A percentile compares a stretch with the other conserved stretches of the same genome.
Evolutionary conservation across 73 alveolate genomes (phyloP).

Genomic region (Paramecium biaurelia): DNA sequence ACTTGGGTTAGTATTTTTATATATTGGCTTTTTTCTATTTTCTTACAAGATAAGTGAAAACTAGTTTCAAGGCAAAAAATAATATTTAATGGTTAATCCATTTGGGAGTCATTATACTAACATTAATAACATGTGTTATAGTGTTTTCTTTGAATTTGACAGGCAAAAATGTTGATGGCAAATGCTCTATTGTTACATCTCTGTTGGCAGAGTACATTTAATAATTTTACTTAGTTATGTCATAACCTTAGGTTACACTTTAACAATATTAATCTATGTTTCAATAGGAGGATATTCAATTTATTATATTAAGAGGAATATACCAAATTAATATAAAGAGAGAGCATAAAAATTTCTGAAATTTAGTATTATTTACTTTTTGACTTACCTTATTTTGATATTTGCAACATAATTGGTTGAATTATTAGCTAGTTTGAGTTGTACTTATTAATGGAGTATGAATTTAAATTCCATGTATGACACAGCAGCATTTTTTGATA

Average conservation of each 20-base stretch:
- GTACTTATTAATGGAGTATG: background rate
- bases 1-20: background rate
- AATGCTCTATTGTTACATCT: background rate
- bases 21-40: background rate
- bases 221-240: background rate
- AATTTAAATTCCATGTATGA: background rate
- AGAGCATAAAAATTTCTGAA: background rate
- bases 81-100: background rate
- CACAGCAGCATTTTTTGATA: background rate
- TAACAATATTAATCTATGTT: background rate
- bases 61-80: background rate
- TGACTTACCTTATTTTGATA: background rate
- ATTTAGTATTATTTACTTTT: background rate
- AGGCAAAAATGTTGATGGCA: slow-evolving; percentile 39
- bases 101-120: background rate
- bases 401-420: background rate
- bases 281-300: background rate
- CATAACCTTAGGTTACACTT: background rate
- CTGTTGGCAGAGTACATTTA: background rate
- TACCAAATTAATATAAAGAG: background rate
- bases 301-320: background rate
- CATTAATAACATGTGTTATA: background rate
- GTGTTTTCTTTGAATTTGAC: background rate
- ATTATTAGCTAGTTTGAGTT: slow-evolving; percentile 10
- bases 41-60: background rate